Base-by-base conservation (phyloP, 2,329 filamentous ascomycete genomes). In the Ophiocordyceps camponoti-saundersi region DNA sequence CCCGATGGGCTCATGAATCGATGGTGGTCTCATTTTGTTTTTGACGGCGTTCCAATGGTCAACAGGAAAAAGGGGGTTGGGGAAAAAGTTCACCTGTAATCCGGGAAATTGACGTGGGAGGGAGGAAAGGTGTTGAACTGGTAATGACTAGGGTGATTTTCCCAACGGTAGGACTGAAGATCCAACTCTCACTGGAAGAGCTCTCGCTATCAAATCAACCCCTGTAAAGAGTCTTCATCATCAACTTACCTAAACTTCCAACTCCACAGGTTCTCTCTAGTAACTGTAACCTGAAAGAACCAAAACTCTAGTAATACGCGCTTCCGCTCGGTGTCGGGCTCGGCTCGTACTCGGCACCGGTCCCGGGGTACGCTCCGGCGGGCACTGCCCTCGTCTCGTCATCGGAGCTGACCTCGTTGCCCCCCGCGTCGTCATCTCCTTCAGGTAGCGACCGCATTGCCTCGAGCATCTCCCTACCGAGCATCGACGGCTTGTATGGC, bases 381-480 rank as follows among this genome's bases (percentile, higher is more conserved):
- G 67, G 65, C 3, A 54, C 57, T 0, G 56, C 56, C 44, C 55
- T 54, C 18, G 55, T 50, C 18, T 67, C 64, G 13, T 65, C 63
- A 32, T 66, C 65, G 13, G 65, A 67, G 52, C 65, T 67, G 47
- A 57, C 45, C 23, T 61, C 56, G 26, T 61, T 56, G 5, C 51
- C 58, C 18, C 59, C 55, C 11, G 59, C 53, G 46, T 67, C 65
- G 6, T 67, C 65, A 4, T 58, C 56, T 15, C 53, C 54, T 6
- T 62, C 59, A 13, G 64, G 64, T 0, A 57, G 57, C 4, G 57
- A 58, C 5, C 74, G 68, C 75, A 80, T 79, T 2, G 66, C 65
- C 45, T 80, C 75, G 12, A 96, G 65, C 0, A 75, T 67, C 26
- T 80, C 73, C 12, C 72, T 68, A 42, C 83, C 82, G 12, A 95